Conservation (phyloP, 163 green algal species). For the Dunaliella salina region DNA sequence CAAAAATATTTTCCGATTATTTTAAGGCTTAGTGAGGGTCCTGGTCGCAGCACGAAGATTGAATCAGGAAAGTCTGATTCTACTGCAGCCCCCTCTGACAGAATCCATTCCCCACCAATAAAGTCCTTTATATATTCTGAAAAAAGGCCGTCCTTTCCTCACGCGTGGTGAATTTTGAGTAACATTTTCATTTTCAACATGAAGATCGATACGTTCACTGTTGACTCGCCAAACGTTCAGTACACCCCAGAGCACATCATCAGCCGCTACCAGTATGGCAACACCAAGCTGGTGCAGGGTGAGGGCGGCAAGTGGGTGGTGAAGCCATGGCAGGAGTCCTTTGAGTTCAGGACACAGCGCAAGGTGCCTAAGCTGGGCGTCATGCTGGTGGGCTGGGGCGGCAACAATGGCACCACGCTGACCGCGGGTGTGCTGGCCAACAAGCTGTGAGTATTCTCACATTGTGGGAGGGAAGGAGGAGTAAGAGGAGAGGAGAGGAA, state of each 20-base stretch:
- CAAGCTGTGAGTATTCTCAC: constrained; percentile 80
- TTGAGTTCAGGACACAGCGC: constrained; percentile 80
- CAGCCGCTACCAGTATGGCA: constrained; percentile 83
- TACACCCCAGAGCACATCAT: constrained; percentile 77
- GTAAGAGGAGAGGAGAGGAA: neutral
- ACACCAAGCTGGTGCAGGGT: constrained; percentile 63
- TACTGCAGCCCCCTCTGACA: too few relatives aligned
- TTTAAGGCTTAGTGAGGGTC: too few relatives aligned
- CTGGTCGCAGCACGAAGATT: too few relatives aligned
- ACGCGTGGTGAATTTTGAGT: too few relatives aligned
- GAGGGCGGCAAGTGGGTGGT: constrained; percentile 71
- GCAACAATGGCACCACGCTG: constrained; percentile 97
- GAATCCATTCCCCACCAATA: too few relatives aligned
- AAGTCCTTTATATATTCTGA: too few relatives aligned
- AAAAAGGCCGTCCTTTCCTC: too few relatives aligned
- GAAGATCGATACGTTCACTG: constrained; percentile 80
- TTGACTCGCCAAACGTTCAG: constrained; percentile 78
- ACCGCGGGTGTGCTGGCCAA: constrained; percentile 93
- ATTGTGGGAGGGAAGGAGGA: neutral
- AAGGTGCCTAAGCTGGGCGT: constrained; percentile 93
- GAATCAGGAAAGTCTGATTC: too few relatives aligned
- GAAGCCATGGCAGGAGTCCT: constrained; percentile 62
- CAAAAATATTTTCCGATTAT: too few relatives aligned
- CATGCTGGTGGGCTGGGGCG: constrained; percentile 96
- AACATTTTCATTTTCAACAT: too few relatives aligned